phyloP scores from a whole-genome alignment of 2,329 filamentous ascomycete genomes.

The Aspergillus sp. region DNA sequence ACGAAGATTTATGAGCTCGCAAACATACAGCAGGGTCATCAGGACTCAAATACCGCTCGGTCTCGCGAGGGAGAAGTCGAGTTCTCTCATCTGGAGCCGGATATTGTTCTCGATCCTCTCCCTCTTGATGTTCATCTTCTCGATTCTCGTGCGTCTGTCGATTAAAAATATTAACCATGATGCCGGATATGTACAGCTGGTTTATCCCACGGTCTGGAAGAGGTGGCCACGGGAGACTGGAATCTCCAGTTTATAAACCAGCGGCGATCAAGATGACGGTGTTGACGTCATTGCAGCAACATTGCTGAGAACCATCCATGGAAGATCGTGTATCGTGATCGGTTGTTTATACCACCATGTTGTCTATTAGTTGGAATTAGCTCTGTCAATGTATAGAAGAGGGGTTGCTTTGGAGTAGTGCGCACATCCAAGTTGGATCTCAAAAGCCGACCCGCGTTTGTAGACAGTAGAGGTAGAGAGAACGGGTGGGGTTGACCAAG shows the following conservation, averaged over 20 bases:
- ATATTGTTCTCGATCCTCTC: slow-evolving; percentile 27
- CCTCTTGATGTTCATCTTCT: slow-evolving; percentile 22
- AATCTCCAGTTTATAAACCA: neutral
- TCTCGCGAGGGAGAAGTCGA: slow-evolving; percentile 68
- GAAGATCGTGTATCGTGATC: neutral
- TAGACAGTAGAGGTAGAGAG: neutral
- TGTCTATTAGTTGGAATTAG: no score
- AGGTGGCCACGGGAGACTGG: neutral
- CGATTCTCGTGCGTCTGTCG: slow-evolving; percentile 36
- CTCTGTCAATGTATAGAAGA: no score
- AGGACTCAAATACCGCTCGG: slow-evolving; percentile 66
- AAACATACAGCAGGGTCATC: slow-evolving; percentile 74
- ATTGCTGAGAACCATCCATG: slow-evolving; percentile 4
- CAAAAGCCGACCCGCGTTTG: no score
- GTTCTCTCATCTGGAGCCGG: slow-evolving; percentile 59
- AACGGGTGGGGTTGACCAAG: slow-evolving; percentile 4
- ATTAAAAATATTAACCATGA: slow-evolving; percentile 57
- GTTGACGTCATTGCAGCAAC: slow-evolving; percentile 7
- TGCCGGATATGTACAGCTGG: neutral
- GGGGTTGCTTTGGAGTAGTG: no score
- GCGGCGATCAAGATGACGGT: neutral
- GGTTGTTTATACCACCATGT: neutral
- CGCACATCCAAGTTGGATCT: no score
- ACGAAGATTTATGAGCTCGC: neutral
- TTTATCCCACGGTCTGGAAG: neutral